These are phyloP conservation scores for Zelonia costaricensis DNA, from an alignment of 208 protist genomes.

Conservation along the genomic window DNA sequence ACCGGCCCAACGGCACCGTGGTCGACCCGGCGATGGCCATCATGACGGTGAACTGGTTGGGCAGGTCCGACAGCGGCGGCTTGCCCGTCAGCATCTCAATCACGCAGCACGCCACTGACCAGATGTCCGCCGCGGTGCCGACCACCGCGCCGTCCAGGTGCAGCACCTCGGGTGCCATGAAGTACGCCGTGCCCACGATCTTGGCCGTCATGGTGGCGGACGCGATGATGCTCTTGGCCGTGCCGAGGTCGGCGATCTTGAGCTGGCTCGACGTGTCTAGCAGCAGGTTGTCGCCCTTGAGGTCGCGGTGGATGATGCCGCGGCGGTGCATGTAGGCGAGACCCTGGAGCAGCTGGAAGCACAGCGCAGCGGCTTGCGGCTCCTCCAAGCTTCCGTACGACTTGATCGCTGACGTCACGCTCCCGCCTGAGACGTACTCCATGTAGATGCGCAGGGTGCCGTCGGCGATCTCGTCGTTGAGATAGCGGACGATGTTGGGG, in stretches of 20 bases:
- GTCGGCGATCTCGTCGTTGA: conserved; percentile 78
- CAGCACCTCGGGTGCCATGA: conserved; percentile 92
- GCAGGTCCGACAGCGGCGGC: conserved; percentile 61
- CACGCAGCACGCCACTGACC: conserved; percentile 91
- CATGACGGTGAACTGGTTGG: conserved; percentile 80
- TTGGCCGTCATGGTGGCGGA: conserved; percentile 29
- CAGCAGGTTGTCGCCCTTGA: conserved; percentile 93
- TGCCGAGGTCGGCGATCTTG: conserved; percentile 89
- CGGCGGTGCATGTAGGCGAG: conserved; percentile 84
- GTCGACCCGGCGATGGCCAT: conserved; percentile 66
- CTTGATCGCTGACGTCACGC: conserved; percentile 74
- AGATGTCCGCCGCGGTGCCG: conserved; percentile 76
- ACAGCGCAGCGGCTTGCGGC: conserved; percentile 68
- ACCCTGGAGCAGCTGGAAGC: conserved; percentile 80
- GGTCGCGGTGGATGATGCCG: conserved; percentile 88
- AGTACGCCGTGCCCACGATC: conserved; percentile 89
- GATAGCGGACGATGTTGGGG: conserved; percentile 91
- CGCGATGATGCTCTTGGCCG: conserved; percentile 45
- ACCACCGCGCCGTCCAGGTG: conserved; percentile 19
- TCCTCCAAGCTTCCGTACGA: conserved; percentile 84
- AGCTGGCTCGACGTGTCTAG: conserved; percentile 70
- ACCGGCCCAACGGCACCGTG: conserved; percentile 46
- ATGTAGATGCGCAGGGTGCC: conserved; percentile 89
- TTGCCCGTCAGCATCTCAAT: conserved; percentile 89
- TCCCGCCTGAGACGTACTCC: conserved; percentile 92